Evolutionary conservation across 305 asterid genomes (phyloP).

Genomic region (Ilex paraguariensis): DNA sequence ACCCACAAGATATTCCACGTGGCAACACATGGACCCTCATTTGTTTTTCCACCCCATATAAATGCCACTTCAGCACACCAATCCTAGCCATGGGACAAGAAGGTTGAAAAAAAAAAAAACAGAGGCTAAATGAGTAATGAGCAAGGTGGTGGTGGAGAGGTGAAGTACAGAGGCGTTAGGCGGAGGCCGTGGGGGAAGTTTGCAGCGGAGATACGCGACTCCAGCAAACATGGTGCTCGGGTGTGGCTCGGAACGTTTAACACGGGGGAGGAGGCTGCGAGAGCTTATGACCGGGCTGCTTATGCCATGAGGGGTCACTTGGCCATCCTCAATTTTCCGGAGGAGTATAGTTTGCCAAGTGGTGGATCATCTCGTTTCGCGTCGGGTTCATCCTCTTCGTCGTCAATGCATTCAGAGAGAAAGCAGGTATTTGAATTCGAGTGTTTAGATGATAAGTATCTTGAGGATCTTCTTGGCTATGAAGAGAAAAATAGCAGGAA

Average conservation of each 20-base stretch:
- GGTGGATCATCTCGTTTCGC: conserved; percentile 33
- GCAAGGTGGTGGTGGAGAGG: conserved; percentile 12
- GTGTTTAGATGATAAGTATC: conserved; percentile 49
- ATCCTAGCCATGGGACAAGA: neutral
- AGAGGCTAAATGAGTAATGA: conserved; percentile 5
- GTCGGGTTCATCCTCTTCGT: conserved; percentile 14
- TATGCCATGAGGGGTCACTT: conserved; percentile 55
- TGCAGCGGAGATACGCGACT: conserved; percentile 76
- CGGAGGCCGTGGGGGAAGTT: conserved; percentile 63
- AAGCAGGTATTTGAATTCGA: conserved; percentile 56
- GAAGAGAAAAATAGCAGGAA: conserved; percentile 12
- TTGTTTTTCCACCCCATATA: conserved; percentile 8
- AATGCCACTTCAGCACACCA: conserved; percentile 28
- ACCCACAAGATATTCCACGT: conserved; percentile 31
- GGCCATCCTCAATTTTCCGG: conserved; percentile 64
- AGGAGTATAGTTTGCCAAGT: conserved; percentile 41
- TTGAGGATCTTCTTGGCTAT: conserved; percentile 48
- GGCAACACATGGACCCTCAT: conserved; percentile 3
- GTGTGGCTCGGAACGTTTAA: conserved; percentile 67
- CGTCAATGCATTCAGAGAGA: conserved; percentile 17
- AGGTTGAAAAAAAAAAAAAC: conserved; percentile 17
- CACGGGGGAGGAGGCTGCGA: conserved; percentile 61
- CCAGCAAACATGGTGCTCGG: conserved; percentile 41
- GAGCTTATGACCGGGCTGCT: conserved; percentile 64
- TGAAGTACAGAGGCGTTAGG: conserved; percentile 58